Conservation (phyloP, 148 eudicot species). For the Selenicereus undatus region DNA sequence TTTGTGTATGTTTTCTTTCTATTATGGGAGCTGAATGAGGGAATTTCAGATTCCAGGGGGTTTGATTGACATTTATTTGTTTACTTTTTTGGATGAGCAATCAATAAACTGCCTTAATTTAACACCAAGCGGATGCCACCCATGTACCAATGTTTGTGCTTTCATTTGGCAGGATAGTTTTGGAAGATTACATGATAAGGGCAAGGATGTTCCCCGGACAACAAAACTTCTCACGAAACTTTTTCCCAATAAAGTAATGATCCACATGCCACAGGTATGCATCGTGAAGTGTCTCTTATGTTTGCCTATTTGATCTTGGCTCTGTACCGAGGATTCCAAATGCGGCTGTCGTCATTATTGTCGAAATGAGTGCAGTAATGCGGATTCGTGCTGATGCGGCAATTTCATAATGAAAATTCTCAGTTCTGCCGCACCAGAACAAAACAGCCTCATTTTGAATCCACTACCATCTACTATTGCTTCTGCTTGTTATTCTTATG, state of each 20-base stretch:
- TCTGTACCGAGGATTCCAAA: neutral
- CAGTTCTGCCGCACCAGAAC: too few species aligned
- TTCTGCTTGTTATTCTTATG: slow-evolving; percentile 7
- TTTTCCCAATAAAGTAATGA: slow-evolving; percentile 85
- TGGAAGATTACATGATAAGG: slow-evolving; percentile 84
- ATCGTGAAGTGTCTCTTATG: neutral
- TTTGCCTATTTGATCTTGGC: neutral
- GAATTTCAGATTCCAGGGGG: slow-evolving; percentile 4
- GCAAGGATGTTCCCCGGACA: slow-evolving; percentile 75
- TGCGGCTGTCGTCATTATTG: too few species aligned
- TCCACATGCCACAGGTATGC: slow-evolving; percentile 88
- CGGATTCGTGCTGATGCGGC: too few species aligned
- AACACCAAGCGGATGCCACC: too few species aligned
- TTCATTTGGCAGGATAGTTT: slow-evolving; percentile 71
- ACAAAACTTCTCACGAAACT: slow-evolving; percentile 69
- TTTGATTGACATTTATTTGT: slow-evolving; percentile 13
- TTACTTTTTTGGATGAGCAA: too few species aligned
- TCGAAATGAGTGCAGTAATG: too few species aligned
- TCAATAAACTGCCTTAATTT: too few species aligned
- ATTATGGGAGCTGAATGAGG: neutral
- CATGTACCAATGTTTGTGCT: neutral
- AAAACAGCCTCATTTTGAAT: too few species aligned
- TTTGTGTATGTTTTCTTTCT: neutral
- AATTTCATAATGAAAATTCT: too few species aligned
- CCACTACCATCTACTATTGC: neutral